Evolutionary conservation across 176 grass and related monocot genomes (phyloP).

Genomic region (Zoysia pacifica): DNA sequence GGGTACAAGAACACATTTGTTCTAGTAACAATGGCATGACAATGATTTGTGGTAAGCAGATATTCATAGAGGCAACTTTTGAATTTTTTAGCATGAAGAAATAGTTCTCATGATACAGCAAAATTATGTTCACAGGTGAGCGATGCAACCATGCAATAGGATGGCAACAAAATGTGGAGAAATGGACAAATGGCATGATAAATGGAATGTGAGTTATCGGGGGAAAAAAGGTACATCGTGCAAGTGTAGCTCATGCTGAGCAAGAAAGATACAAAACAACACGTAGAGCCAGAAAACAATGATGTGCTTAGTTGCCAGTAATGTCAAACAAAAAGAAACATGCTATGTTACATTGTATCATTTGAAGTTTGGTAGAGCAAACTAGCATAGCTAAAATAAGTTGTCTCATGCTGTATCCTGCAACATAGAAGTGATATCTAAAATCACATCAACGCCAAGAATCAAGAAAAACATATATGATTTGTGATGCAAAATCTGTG

Average conservation of each 20-base stretch:
- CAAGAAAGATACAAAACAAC: not conserved
- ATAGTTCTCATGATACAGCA: not conserved
- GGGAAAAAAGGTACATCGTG: not conserved
- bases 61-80: not conserved
- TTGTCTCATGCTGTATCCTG: not conserved
- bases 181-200: not conserved
- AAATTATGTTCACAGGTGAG: not conserved
- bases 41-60: not conserved
- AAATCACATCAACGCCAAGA: not conserved
- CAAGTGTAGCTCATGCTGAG: not conserved
- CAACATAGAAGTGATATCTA: not conserved
- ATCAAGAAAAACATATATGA: not conserved
- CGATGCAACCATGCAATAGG: not conserved
- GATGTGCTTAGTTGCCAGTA: not conserved
- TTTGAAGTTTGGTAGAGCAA: not conserved
- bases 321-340: not conserved
- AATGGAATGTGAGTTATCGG: not conserved
- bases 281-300: not conserved
- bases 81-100: conserved; percentile 11
- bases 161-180: not conserved
- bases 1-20: not conserved
- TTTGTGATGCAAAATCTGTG: not conserved
- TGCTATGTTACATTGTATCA: not conserved
- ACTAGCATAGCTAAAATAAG: conserved; percentile 2
- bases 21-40: not conserved